phyloP scores from a whole-genome alignment of 2,329 filamentous ascomycete species.

The Botrytis fragariae region DNA sequence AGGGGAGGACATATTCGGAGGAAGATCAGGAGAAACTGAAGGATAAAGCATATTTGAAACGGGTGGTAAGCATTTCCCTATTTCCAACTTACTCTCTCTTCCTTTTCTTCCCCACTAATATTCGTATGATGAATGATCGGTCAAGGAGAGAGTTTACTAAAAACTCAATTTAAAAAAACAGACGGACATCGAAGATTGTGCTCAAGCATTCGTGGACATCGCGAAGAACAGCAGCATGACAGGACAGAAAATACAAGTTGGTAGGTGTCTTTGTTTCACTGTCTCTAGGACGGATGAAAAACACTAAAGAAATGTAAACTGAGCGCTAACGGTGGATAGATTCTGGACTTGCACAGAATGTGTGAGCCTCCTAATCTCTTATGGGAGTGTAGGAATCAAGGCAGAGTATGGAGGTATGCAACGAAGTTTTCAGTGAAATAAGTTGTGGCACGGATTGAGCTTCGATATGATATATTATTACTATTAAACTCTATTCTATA shows the following conservation, averaged over 20 bases:
- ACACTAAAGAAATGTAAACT: not conserved
- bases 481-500: not conserved
- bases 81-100: not conserved
- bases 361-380: not conserved
- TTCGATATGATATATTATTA: not conserved
- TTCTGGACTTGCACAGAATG: conserved; percentile 15
- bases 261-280: conserved; percentile 26
- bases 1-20: conserved; percentile 51
- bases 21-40: conserved; percentile 51
- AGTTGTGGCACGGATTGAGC: not conserved
- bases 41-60: conserved; percentile 53
- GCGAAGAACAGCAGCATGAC: conserved; percentile 47
- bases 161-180: conserved; percentile 25
- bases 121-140: no score
- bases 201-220: conserved; percentile 53
- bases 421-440: not conserved
- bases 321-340: conserved; percentile 1
- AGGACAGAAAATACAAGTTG: conserved; percentile 37
- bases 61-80: conserved; percentile 44
- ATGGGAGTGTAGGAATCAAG: not conserved
- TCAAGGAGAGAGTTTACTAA: not conserved
- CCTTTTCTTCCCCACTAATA: no score
- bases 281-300: not conserved
- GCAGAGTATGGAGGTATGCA: not conserved
- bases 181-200: conserved; percentile 53